phyloP scores from a whole-genome alignment of 2,329 filamentous ascomycete genomes.

The Trichophyton verrucosum region DNA sequence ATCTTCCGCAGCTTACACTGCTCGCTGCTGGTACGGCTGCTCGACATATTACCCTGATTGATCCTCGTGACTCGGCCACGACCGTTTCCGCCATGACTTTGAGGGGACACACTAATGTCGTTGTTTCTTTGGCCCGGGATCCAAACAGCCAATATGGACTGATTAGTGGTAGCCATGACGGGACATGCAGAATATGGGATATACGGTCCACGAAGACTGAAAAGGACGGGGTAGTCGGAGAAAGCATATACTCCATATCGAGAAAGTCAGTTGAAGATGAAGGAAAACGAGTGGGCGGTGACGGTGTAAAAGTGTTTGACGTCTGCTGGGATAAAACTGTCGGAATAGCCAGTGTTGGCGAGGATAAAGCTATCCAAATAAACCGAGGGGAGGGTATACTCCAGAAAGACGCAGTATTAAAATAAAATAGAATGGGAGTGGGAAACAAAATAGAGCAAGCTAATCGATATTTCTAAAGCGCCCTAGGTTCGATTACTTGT shows the following conservation, averaged over 20 bases:
- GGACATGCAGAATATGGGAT: conserved; percentile 90
- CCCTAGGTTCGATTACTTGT: neutral
- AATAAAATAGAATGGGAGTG: conserved; percentile 11
- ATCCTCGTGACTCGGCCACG: conserved; percentile 67
- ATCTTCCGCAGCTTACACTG: conserved; percentile 54
- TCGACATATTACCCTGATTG: conserved; percentile 81
- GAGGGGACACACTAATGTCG: conserved; percentile 69
- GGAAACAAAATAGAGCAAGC: neutral
- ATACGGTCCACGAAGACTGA: conserved; percentile 55
- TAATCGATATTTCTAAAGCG: neutral
- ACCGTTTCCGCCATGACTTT: conserved; percentile 80
- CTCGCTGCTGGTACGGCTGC: conserved; percentile 68
- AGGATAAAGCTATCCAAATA: conserved; percentile 90
- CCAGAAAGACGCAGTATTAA: conserved; percentile 19
- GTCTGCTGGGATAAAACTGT: conserved; percentile 75
- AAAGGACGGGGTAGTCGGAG: conserved; percentile 49
- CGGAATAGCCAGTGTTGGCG: conserved; percentile 81
- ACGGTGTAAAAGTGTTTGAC: conserved; percentile 80
- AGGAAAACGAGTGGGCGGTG: conserved; percentile 55
- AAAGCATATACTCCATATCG: conserved; percentile 64
- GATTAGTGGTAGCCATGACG: conserved; percentile 81
- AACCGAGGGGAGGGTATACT: conserved; percentile 53
- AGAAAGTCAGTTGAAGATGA: conserved; percentile 58
- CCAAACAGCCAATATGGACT: conserved; percentile 66
- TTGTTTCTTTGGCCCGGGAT: conserved; percentile 47